Percentiles rank a stretch among this genome's conserved stretches.
These are phyloP conservation scores for Emergomyces orientalis DNA, from an alignment of 2,329 filamentous ascomycete genomes.

Conservation along the genomic window DNA sequence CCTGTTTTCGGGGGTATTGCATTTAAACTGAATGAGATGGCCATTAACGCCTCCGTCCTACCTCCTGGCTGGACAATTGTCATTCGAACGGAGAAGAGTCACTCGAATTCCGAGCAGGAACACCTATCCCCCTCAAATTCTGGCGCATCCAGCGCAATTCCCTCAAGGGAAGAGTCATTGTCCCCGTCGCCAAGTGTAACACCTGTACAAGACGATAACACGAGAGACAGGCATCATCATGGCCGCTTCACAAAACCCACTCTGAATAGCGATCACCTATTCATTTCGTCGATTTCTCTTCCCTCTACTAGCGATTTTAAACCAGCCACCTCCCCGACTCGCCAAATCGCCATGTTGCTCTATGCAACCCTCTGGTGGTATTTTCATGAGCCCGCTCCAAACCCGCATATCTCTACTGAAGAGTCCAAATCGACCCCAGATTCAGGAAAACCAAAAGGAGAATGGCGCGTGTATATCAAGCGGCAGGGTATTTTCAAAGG, in stretches of 20 bases:
- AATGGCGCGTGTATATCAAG: slow-evolving; percentile 79
- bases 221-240: background rate
- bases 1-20: slow-evolving; percentile 86
- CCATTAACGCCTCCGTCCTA: slow-evolving; percentile 55
- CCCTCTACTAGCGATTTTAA: slow-evolving; percentile 73
- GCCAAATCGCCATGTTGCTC: slow-evolving; percentile 92
- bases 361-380: slow-evolving; percentile 96
- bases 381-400: slow-evolving; percentile 76
- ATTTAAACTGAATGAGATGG: slow-evolving; percentile 75
- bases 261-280: slow-evolving; percentile 68
- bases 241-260: slow-evolving; percentile 68
- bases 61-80: slow-evolving; percentile 87
- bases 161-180: background rate
- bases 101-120: background rate
- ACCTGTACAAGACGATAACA: background rate
- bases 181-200: background rate
- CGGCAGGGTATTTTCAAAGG: slow-evolving; percentile 81
- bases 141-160: background rate
- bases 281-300: slow-evolving; percentile 84
- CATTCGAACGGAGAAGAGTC: slow-evolving; percentile 47
- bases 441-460: slow-evolving; percentile 64
- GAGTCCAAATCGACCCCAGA: slow-evolving; percentile 57
- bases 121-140: slow-evolving; percentile 7
- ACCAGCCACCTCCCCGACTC: slow-evolving; percentile 66
- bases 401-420: slow-evolving; percentile 52